Evolutionary conservation across 441 rosid genomes (phyloP).

Genomic region (Aleurites moluccanus): DNA sequence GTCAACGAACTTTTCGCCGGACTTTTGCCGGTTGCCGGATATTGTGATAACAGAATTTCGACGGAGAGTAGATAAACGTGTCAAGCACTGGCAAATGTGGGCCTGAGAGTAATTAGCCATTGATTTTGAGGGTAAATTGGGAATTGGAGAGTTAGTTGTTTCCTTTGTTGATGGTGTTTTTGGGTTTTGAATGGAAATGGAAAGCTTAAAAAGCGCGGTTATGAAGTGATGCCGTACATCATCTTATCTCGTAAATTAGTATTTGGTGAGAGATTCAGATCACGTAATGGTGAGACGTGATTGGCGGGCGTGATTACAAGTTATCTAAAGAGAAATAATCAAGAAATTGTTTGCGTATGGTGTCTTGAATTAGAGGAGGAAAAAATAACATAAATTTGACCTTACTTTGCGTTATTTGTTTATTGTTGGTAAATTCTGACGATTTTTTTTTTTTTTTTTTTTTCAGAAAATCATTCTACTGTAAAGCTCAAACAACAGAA

Average conservation of each 20-base stretch:
- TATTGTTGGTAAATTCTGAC: too few species aligned
- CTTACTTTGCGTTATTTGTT: too few species aligned
- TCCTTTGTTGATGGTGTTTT: not conserved
- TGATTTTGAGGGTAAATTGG: not conserved
- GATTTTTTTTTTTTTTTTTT: too few species aligned
- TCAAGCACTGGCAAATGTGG: conserved; percentile 74
- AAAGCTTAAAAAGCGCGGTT: conserved; percentile 11
- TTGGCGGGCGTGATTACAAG: conserved; percentile 9
- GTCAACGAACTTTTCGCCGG: conserved; percentile 57
- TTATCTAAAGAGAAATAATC: not conserved
- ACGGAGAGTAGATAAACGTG: conserved; percentile 49
- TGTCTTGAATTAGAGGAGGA: too few species aligned
- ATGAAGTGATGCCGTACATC: not conserved
- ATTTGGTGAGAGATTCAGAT: not conserved
- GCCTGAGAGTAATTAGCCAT: conserved; percentile 61
- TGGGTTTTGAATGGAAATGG: not conserved
- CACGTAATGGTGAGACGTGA: not conserved
- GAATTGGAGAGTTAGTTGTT: not conserved
- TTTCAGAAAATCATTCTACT: too few species aligned
- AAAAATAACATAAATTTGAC: too few species aligned
- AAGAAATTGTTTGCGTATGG: too few species aligned
- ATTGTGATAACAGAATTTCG: conserved; percentile 42
- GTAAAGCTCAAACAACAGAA: too few species aligned
- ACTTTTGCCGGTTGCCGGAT: conserved; percentile 44
- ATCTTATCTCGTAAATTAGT: not conserved